Evolutionary conservation across 139 green algal genomes (phyloP).

Genomic region (Chlorella sp.): DNA sequence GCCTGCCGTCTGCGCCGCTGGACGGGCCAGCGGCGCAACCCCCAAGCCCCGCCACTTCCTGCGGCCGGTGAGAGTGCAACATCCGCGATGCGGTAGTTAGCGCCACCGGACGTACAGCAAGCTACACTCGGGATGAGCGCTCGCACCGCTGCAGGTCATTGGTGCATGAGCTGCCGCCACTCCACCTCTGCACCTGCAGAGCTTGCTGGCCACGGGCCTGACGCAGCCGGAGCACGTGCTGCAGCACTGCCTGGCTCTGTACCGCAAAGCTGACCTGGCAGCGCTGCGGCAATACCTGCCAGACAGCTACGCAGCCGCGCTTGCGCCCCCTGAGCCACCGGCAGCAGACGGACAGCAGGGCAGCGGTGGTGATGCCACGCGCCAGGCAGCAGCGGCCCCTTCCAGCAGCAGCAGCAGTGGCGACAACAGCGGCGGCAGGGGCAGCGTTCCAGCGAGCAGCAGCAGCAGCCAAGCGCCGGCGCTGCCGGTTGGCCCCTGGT

Average conservation of each 20-base stretch:
- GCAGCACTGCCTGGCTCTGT: constrained; percentile 36
- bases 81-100: no score
- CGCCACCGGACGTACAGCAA: no score
- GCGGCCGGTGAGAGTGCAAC: neutral
- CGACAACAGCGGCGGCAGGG: neutral
- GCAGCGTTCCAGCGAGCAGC: neutral
- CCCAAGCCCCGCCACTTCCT: constrained; percentile 2
- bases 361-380: neutral
- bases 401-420: neutral
- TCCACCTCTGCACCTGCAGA: neutral
- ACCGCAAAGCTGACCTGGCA: constrained; percentile 22
- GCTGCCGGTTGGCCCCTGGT: neutral
- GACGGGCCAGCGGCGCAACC: neutral
- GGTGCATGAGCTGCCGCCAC: neutral
- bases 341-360: neutral
- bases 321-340: neutral
- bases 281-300: constrained; percentile 31
- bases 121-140: neutral
- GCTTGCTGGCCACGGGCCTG: constrained; percentile 22
- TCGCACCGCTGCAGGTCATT: neutral
- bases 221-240: constrained; percentile 32
- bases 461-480: neutral
- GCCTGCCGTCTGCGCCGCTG: neutral
- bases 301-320: neutral
- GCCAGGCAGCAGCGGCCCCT: neutral